phyloP scores from a whole-genome alignment of 805 yeast species.

The Osmozyma mogii region DNA sequence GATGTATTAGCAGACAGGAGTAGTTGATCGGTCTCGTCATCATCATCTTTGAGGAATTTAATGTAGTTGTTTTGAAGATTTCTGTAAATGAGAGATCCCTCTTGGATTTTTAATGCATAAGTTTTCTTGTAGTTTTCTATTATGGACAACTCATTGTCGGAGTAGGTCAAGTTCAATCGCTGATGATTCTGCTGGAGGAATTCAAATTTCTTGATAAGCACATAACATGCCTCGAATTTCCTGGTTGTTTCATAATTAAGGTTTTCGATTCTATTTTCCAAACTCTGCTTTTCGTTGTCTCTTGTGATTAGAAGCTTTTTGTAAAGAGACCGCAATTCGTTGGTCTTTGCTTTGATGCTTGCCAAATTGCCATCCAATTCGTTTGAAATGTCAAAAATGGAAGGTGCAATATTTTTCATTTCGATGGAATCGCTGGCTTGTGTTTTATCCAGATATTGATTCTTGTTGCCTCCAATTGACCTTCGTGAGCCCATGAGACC shows the following conservation, averaged over 20 bases:
- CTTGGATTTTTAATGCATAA: constrained; percentile 81
- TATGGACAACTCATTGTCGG: constrained; percentile 50
- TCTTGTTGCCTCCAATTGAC: neutral
- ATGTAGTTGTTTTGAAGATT: constrained; percentile 86
- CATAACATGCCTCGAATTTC: constrained; percentile 71
- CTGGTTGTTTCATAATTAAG: constrained; percentile 69
- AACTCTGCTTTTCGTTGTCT: constrained; percentile 67
- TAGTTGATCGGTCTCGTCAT: constrained; percentile 39
- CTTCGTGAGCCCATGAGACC: constrained; percentile 41
- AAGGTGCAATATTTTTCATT: constrained; percentile 64
- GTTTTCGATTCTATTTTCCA: constrained; percentile 73
- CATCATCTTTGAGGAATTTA: constrained; percentile 76
- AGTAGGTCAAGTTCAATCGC: constrained; percentile 34
- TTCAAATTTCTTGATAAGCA: constrained; percentile 59
- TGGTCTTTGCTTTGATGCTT: constrained; percentile 46
- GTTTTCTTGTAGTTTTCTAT: constrained; percentile 75
- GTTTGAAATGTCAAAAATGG: constrained; percentile 63
- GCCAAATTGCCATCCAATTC: constrained; percentile 60
- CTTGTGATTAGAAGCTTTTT: constrained; percentile 82
- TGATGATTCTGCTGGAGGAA: constrained; percentile 30
- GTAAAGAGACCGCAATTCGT: constrained; percentile 60
- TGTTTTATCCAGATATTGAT: constrained; percentile 6
- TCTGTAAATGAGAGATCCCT: constrained; percentile 66
- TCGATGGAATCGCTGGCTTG: constrained; percentile 37
- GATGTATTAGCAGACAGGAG: constrained; percentile 1